Conservation (phyloP, 768 basidiomycete genomes). For the Calocera cornea region DNA sequence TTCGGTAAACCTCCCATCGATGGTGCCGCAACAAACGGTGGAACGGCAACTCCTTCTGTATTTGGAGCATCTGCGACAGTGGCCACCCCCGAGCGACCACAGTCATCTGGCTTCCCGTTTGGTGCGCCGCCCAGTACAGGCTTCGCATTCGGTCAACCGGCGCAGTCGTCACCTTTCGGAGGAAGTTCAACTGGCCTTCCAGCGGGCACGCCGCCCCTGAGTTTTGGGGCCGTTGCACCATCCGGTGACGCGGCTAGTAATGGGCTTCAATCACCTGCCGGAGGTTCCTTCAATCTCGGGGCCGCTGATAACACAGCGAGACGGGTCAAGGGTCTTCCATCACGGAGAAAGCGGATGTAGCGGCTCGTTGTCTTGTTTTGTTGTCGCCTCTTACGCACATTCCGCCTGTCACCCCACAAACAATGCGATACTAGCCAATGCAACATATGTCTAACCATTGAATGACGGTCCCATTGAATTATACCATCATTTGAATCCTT, state of each 20-base stretch:
- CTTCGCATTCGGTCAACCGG: neutral
- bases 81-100: neutral
- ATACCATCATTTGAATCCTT: too few species aligned
- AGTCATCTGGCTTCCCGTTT: neutral
- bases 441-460: too few species aligned
- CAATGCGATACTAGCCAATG: too few species aligned
- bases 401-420: too few species aligned
- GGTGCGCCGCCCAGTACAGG: neutral
- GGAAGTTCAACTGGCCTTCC: neutral
- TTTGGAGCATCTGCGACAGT: neutral
- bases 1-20: neutral
- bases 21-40: neutral
- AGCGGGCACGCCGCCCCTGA: neutral
- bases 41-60: neutral
- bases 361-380: neutral
- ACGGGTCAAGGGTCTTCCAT: neutral
- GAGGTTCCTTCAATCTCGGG: neutral
- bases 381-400: too few species aligned
- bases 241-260: neutral
- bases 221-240: neutral
- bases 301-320: neutral
- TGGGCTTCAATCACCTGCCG: neutral
- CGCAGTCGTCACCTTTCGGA: neutral
- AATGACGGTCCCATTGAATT: too few species aligned
- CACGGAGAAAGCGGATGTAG: neutral